These are phyloP conservation scores for Heimioporus sp. DNA, from an alignment of 768 basidiomycete species.

Conservation along the genomic window DNA sequence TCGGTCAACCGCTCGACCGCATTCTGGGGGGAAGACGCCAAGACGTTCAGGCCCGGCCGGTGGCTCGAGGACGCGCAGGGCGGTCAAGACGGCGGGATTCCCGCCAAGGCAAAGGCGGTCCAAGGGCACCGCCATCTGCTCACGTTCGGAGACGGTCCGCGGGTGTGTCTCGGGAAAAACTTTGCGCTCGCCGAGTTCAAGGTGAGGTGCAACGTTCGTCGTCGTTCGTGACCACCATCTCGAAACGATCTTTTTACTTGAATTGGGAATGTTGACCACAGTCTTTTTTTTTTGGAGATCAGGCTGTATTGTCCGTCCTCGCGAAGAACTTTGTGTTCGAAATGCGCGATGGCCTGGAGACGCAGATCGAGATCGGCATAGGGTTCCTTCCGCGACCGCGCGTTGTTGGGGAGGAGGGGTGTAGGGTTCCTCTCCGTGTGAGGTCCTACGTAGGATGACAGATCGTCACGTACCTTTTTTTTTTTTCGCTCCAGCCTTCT, in stretches of 20 bases:
- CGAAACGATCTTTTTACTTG: too few relatives aligned
- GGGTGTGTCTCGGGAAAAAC: constrained; percentile 46
- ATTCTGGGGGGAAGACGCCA: constrained; percentile 38
- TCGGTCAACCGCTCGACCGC: constrained; percentile 47
- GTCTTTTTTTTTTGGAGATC: too few relatives aligned
- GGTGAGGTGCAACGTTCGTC: constrained; percentile 5
- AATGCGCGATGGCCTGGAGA: constrained; percentile 35
- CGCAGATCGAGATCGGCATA: constrained; percentile 4
- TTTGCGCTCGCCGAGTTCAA: constrained; percentile 44
- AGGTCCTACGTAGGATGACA: background rate
- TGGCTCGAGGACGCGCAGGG: constrained; percentile 46
- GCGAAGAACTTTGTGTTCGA: constrained; percentile 38
- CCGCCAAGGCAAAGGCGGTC: constrained; percentile 36
- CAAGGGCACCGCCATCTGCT: constrained; percentile 50
- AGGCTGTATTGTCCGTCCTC: constrained; percentile 44
- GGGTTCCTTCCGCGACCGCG: constrained; percentile 7
- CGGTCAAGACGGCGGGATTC: constrained; percentile 12
- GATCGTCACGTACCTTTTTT: too few relatives aligned
- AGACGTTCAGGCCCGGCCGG: constrained; percentile 57
- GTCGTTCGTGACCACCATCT: too few relatives aligned
- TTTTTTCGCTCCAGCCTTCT: too few relatives aligned
- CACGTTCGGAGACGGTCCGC: constrained; percentile 50
- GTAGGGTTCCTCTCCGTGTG: constrained; percentile 22
- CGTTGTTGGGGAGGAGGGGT: constrained; percentile 20
- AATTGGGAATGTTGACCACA: too few relatives aligned